Base-by-base conservation (phyloP, 1,139 yeast genomes). In the Candida smagusa region DNA sequence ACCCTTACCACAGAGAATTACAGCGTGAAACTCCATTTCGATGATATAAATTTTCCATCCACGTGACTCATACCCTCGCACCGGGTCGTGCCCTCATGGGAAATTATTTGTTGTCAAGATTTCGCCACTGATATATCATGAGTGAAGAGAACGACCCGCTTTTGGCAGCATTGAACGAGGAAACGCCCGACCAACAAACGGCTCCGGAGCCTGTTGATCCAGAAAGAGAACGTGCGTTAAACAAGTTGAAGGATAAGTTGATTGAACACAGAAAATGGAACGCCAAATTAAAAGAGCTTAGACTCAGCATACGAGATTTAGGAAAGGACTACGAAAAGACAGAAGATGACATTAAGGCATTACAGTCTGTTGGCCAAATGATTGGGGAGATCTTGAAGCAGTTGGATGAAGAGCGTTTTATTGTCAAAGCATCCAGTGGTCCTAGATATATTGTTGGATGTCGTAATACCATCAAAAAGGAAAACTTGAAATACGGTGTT, bases 381-480 rank as follows among this genome's bases (percentile, higher is more conserved):
- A 86, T 94, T 50, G 99, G 99, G 37, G 98, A 94, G 63, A 96
- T 94, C 21, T 78, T 94, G 68, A 94, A 94, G 63, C 97, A 90
- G 62, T 72, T 94, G 56, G 96, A 90, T 48, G 96, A 88, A 37
- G 98, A 94, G 59, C 74, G 96, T 52, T 92, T 84, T 59, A 94
- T 94, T 49, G 98, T 94, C 35, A 94, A 94, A 67, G 97, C 98
- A 2, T 85, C 96, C 6, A 83, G 92, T 37, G 99, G 99, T 3
- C 99, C 99, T 28, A 79, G 99, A 54, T 94, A 94, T 59, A 92
- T 94, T 53, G 98, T 94, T 38, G 97, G 97, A 33, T 94, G 96
- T 63, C 81, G 98, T 57, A 89, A 89, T 61, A 86, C 96, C 32
- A 88, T 94, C 57, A 86, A 84, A 58, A 83, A 86, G 54, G 86